Evolutionary conservation across 2,329 filamentous ascomycete genomes (phyloP).

Genomic region (Neoarthrinium moseri): DNA sequence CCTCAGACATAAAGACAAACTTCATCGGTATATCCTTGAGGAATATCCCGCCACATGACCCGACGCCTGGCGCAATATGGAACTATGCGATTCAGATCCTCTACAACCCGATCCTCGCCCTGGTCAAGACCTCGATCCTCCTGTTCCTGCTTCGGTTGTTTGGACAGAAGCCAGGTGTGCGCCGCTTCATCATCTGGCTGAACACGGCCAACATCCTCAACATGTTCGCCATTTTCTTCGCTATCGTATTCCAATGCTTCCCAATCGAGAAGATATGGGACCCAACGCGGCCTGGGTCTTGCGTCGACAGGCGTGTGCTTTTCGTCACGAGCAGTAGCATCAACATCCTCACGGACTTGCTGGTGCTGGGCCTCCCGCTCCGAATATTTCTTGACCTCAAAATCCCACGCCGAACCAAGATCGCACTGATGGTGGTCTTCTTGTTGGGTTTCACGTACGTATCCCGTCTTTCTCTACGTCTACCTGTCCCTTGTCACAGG

Average conservation of each 20-base stretch:
- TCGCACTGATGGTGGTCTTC: conserved; percentile 38
- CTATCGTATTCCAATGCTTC: conserved; percentile 45
- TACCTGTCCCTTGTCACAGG: too few relatives aligned
- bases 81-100: conserved; percentile 38
- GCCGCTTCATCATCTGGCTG: conserved; percentile 27
- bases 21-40: conserved; percentile 18
- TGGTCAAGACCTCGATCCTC: too few relatives aligned
- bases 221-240: conserved; percentile 24
- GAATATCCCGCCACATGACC: conserved; percentile 20
- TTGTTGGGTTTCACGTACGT: conserved; percentile 30
- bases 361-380: conserved; percentile 37
- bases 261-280: conserved; percentile 34
- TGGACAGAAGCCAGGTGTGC: conserved; percentile 30
- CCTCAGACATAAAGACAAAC: conserved; percentile 20
- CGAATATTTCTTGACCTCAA: conserved; percentile 39
- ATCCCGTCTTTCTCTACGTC: too few relatives aligned
- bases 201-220: conserved; percentile 30
- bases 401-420: conserved; percentile 34
- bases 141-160: too few relatives aligned
- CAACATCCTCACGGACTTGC: conserved; percentile 39
- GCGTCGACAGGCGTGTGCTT: conserved; percentile 28
- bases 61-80: conserved; percentile 23
- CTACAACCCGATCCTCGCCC: too few relatives aligned
- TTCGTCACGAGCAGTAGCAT: conserved; percentile 34
- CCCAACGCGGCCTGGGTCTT: conserved; percentile 20